A percentile compares a stretch with the other conserved stretches of the same genome.
Evolutionary conservation across 345 rosid species (phyloP).

Genomic region (Adansonia digitata): DNA sequence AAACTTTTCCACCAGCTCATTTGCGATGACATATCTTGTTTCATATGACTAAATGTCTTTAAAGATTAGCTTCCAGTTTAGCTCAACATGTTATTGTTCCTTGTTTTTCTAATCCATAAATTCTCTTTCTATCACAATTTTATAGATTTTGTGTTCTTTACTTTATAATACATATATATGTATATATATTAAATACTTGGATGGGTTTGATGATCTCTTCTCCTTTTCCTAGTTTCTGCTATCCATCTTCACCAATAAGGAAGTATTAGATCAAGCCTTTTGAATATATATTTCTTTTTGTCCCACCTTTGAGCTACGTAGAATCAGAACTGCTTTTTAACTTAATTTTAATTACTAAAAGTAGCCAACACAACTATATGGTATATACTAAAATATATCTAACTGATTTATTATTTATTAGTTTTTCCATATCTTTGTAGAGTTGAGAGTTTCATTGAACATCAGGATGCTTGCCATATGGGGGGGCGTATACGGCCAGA

Average conservation of each 20-base stretch:
- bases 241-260: slow-evolving; percentile 16
- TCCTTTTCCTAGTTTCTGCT: slow-evolving; percentile 1
- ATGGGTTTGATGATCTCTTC: slow-evolving; percentile 19
- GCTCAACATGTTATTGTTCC: neutral
- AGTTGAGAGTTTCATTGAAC: slow-evolving; percentile 98
- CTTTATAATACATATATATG: neutral
- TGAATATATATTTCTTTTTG: slow-evolving; percentile 4
- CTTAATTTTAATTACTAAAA: neutral
- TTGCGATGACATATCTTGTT: neutral
- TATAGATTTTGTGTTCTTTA: neutral
- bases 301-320: slow-evolving; percentile 4
- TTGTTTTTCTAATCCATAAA: slow-evolving; percentile 10
- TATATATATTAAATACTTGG: neutral
- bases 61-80: slow-evolving; percentile 13
- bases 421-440: slow-evolving; percentile 26
- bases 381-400: neutral
- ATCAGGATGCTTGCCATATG: slow-evolving; percentile 81
- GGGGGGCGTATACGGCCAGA: slow-evolving; percentile 48
- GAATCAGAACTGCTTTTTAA: neutral
- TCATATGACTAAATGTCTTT: neutral
- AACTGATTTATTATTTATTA: neutral
- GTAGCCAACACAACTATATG: neutral
- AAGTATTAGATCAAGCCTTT: slow-evolving; percentile 9
- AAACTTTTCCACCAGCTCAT: slow-evolving; percentile 9
- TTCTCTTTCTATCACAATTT: slow-evolving; percentile 11